Conservation (phyloP, 805 yeast species). For the Diddensiella santjacobensis region DNA sequence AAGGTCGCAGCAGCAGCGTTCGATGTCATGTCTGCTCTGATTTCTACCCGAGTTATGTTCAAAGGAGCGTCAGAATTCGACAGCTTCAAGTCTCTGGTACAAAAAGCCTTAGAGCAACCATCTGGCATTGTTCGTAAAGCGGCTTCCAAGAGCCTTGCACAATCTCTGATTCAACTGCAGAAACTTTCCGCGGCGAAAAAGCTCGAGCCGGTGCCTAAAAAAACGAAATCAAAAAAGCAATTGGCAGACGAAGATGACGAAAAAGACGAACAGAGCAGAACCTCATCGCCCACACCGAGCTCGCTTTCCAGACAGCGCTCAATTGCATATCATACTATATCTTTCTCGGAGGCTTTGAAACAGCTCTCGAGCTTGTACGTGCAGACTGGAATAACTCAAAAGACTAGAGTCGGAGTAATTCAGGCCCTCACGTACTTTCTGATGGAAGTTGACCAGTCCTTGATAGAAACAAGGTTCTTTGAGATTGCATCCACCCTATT, state of each 20-base stretch:
- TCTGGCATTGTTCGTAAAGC: conserved; percentile 26
- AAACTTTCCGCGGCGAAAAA: conserved; percentile 12
- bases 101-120: conserved; percentile 27
- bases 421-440: conserved; percentile 26
- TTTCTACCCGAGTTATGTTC: conserved; percentile 24
- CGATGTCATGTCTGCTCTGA: conserved; percentile 26
- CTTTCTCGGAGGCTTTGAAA: conserved; percentile 24
- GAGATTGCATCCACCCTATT: conserved; percentile 23
- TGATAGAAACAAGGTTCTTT: conserved; percentile 23
- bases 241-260: conserved; percentile 19
- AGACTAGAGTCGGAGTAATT: conserved; percentile 26
- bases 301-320: conserved; percentile 13
- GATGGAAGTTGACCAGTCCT: conserved; percentile 14
- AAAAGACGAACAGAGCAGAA: background rate
- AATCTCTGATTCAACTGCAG: conserved; percentile 21
- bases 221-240: conserved; percentile 9
- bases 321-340: conserved; percentile 17
- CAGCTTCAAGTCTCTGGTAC: conserved; percentile 21
- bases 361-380: conserved; percentile 22
- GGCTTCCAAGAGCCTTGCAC: conserved; percentile 31
- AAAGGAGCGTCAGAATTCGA: conserved; percentile 29
- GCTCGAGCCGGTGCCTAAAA: conserved; percentile 6
- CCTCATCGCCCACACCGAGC: conserved; percentile 13
- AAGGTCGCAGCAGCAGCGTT: conserved; percentile 32
- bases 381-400: conserved; percentile 16